phyloP scores from a whole-genome alignment of 208 protist species.

The Strigomonas galati region DNA sequence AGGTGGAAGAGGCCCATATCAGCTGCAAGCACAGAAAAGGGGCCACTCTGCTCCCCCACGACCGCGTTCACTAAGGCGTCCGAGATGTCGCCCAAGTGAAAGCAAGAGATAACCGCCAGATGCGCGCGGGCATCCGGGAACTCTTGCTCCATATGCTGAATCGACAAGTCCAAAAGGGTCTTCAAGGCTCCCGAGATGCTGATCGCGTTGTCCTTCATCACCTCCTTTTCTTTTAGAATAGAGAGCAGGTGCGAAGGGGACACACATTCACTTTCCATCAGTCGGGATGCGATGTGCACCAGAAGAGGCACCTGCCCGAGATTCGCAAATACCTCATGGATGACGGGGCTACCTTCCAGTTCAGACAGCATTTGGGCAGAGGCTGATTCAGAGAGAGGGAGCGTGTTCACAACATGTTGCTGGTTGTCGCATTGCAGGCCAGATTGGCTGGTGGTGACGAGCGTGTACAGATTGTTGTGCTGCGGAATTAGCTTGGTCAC shows the following conservation, averaged over 20 bases:
- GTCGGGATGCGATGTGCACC: slow-evolving; percentile 42
- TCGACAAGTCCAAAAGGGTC: slow-evolving; percentile 49
- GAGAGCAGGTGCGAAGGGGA: slow-evolving; percentile 22
- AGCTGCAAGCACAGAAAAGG: slow-evolving; percentile 37
- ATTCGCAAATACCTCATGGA: slow-evolving; percentile 28
- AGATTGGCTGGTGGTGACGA: slow-evolving; percentile 51
- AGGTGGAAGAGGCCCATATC: slow-evolving; percentile 55
- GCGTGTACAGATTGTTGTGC: slow-evolving; percentile 61
- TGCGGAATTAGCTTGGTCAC: slow-evolving; percentile 36
- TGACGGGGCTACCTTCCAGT: slow-evolving; percentile 18
- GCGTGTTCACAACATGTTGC: slow-evolving; percentile 24
- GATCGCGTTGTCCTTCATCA: slow-evolving; percentile 39
- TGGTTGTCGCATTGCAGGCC: slow-evolving; percentile 21
- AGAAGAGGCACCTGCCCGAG: slow-evolving; percentile 75
- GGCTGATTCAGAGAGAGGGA: slow-evolving; percentile 33
- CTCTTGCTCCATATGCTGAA: slow-evolving; percentile 31
- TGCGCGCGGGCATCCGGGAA: slow-evolving; percentile 29
- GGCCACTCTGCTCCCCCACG: slow-evolving; percentile 32
- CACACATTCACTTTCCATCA: slow-evolving; percentile 40
- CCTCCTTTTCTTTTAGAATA: slow-evolving; percentile 23
- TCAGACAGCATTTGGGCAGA: slow-evolving; percentile 37
- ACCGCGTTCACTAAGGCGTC: slow-evolving; percentile 49
- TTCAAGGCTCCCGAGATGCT: slow-evolving; percentile 51
- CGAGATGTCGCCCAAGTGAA: slow-evolving; percentile 58
- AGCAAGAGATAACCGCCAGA: slow-evolving; percentile 48